phyloP scores from a whole-genome alignment of 495 filamentous ascomycete genomes.

The Podospora pseudocomata region DNA sequence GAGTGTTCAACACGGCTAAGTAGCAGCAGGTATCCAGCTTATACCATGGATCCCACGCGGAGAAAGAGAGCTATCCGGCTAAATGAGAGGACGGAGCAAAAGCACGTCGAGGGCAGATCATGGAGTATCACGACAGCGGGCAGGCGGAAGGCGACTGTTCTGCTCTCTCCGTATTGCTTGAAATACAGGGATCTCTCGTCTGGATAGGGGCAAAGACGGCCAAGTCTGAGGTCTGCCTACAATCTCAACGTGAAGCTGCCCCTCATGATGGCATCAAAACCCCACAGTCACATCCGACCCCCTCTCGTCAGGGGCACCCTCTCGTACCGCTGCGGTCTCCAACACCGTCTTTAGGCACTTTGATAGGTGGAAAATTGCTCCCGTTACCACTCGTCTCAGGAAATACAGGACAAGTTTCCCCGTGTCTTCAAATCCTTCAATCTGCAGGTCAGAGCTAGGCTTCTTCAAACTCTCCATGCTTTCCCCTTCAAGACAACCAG shows the following conservation, averaged over 20 bases:
- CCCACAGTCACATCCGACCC: background rate
- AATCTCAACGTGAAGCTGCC: background rate
- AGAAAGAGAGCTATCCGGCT: slow-evolving; percentile 2
- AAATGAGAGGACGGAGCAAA: slow-evolving; percentile 1
- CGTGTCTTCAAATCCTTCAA: background rate
- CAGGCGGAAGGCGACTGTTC: background rate
- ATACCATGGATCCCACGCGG: background rate
- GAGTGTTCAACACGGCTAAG: background rate
- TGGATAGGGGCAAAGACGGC: background rate
- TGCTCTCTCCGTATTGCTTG: background rate
- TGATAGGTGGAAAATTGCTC: slow-evolving; percentile 22
- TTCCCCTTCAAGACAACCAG: background rate
- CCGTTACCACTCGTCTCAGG: background rate
- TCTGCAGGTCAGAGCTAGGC: background rate
- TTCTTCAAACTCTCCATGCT: background rate
- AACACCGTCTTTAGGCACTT: background rate
- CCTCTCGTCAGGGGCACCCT: background rate
- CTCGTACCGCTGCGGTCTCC: background rate
- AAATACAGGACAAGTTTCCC: background rate
- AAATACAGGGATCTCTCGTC: background rate
- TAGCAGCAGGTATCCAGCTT: background rate
- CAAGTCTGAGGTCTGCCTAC: background rate
- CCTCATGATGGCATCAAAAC: background rate
- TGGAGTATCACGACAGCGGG: slow-evolving; percentile 6
- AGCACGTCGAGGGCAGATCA: slow-evolving; percentile 1